These are phyloP conservation scores for Combretum micranthum DNA, from an alignment of 345 rosid species.

Conservation along the genomic window DNA sequence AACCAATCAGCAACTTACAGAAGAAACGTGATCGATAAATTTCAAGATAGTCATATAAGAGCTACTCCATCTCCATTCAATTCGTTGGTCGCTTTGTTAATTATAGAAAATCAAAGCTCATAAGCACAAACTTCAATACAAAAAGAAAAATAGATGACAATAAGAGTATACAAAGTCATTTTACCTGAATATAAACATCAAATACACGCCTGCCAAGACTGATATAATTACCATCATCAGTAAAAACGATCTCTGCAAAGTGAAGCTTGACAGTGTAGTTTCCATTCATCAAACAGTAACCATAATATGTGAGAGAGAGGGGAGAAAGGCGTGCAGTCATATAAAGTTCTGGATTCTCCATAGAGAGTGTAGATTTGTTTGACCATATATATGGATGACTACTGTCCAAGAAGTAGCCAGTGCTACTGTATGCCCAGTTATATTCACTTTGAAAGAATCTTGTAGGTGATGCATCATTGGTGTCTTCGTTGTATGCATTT, in stretches of 20 bases:
- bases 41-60: background rate
- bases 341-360: background rate
- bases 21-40: background rate
- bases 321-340: slow-evolving; percentile 1
- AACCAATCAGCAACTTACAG: background rate
- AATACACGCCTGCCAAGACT: slow-evolving; percentile 15
- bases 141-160: background rate
- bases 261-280: slow-evolving; percentile 2
- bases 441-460: background rate
- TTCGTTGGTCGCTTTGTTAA: no score
- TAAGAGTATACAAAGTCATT: no score
- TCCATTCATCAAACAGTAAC: slow-evolving; percentile 6
- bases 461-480: background rate
- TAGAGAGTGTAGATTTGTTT: background rate
- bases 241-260: slow-evolving; percentile 11
- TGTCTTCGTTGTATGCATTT: background rate
- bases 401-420: slow-evolving; percentile 4
- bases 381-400: background rate
- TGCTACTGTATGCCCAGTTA: slow-evolving; percentile 11
- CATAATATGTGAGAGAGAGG: slow-evolving; percentile 7
- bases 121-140: background rate
- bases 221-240: background rate
- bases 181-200: slow-evolving; percentile 11
- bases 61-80: no score
- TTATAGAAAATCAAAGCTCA: no score